A percentile compares a stretch with the other conserved stretches of the same genome.
phyloP scores from a whole-genome alignment of 495 filamentous ascomycete species.

The Bombardia bombarda region DNA sequence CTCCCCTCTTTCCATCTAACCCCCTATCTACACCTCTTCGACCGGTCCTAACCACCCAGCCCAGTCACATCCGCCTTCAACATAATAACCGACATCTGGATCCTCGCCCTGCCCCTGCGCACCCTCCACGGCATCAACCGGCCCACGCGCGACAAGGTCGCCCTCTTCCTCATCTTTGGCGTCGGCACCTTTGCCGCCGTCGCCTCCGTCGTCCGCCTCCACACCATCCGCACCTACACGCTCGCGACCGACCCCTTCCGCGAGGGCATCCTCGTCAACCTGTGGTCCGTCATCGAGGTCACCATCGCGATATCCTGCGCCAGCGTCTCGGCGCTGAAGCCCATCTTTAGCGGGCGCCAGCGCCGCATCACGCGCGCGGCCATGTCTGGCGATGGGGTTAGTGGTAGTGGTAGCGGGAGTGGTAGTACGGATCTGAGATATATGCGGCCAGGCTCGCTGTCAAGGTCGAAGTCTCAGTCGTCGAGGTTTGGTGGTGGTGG shows the following conservation, averaged over 20 bases:
- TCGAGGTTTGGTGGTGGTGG: neutral
- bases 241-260: slow-evolving; percentile 22
- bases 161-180: slow-evolving; percentile 40
- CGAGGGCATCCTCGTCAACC: slow-evolving; percentile 22
- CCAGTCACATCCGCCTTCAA: slow-evolving; percentile 41
- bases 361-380: slow-evolving; percentile 5
- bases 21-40: neutral
- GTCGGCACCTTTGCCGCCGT: slow-evolving; percentile 38
- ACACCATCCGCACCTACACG: slow-evolving; percentile 31
- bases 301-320: slow-evolving; percentile 44
- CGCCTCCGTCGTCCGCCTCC: slow-evolving; percentile 36
- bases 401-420: neutral
- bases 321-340: slow-evolving; percentile 39
- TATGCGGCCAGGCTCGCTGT: neutral
- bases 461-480: neutral
- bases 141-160: slow-evolving; percentile 35
- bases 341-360: slow-evolving; percentile 24
- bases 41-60: neutral
- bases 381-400: neutral
- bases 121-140: slow-evolving; percentile 37
- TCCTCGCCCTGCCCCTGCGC: slow-evolving; percentile 41
- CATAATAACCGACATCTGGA: slow-evolving; percentile 45
- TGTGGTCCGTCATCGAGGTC: slow-evolving; percentile 46
- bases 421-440: no score
- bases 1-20: neutral